These are phyloP conservation scores for Ophiostoma novo-ulmi DNA, from an alignment of 2,329 filamentous ascomycete genomes.

Conservation along the genomic window DNA sequence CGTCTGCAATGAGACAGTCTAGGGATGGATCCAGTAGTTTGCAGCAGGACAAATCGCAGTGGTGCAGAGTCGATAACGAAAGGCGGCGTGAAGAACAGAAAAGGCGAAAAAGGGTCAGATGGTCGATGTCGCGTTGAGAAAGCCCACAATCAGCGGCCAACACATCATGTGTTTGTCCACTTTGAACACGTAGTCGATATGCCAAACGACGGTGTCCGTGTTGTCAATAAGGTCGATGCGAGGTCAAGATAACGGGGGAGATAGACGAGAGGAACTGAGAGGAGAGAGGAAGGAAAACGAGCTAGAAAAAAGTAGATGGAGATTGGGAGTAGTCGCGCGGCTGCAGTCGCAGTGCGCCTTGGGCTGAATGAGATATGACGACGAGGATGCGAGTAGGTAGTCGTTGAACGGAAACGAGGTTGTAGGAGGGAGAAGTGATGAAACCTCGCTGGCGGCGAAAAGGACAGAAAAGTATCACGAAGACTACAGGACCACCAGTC, in stretches of 20 bases:
- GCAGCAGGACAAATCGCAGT: background rate
- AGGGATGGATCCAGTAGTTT: background rate
- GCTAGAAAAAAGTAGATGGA: background rate
- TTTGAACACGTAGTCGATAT: background rate
- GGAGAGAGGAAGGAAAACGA: background rate
- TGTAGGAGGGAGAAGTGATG: background rate
- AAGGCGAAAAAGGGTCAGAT: background rate
- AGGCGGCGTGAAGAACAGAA: background rate
- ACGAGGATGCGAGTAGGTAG: background rate
- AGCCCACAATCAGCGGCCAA: conserved; percentile 5
- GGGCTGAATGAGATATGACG: background rate
- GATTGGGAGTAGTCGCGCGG: background rate
- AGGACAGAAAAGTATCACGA: conserved; percentile 7
- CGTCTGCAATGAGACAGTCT: background rate
- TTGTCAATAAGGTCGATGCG: background rate
- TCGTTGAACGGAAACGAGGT: background rate
- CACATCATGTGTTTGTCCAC: conserved; percentile 15
- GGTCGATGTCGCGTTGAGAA: conserved; percentile 5
- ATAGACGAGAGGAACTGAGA: background rate
- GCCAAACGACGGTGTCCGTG: background rate
- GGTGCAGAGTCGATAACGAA: background rate
- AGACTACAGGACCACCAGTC: background rate
- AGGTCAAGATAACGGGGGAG: conserved; percentile 4
- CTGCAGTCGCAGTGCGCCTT: background rate
- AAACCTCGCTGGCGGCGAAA: background rate